Evolutionary conservation across 176 grass and related monocot genomes (phyloP), one percentile per base, ranked within the genome.

Genomic region (Panicum miliaceum): DNA sequence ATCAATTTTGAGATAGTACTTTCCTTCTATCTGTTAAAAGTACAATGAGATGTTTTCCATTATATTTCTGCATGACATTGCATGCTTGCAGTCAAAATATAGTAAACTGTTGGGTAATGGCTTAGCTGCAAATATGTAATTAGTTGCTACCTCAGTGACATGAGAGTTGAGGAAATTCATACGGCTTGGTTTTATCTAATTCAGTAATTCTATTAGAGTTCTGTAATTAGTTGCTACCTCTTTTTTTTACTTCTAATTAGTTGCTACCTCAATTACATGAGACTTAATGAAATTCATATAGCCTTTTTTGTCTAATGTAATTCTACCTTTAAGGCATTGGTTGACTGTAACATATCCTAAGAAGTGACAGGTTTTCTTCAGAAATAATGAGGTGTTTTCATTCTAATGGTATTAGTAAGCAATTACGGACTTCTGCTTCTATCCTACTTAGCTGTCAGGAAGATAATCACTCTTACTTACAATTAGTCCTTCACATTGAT

Each of bases 1-100:
- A 85, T 98, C 95, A 83, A 94, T 82, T 95, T 77, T 95, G 23
- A 91, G 42, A 91, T 98, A 98, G 73, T 93, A 98, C 54, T 98
- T 98, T 88, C 95, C 95, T 83, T 86, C 62, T 67, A 93, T 91
- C 92, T 98, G 78, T 32, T 32, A 32, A 51, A 59, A 86, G 80
- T 26, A 64, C 48, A 86, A 65, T 75, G 73, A 54, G 79, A 45
- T 64, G 26, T 0, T 88, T 70, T 71, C 19, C 11, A n/a, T 46
- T 2, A 51, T 53, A 80, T 64, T 71, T 79, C 35, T 73, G 23
- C 7, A 59, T 56, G 47, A 64, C 8, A 76, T 76, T 16, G 34
- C 19, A 14, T 66, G 26, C 26, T 77, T 79, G 68, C 62, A 60
- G 38, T 80, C 45, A 68, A 25, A 74, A 73, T 50, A 67, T 57